Evolutionary conservation across 108 stramenopile species (phyloP).

Genomic region (Schizochytrium sp.): DNA sequence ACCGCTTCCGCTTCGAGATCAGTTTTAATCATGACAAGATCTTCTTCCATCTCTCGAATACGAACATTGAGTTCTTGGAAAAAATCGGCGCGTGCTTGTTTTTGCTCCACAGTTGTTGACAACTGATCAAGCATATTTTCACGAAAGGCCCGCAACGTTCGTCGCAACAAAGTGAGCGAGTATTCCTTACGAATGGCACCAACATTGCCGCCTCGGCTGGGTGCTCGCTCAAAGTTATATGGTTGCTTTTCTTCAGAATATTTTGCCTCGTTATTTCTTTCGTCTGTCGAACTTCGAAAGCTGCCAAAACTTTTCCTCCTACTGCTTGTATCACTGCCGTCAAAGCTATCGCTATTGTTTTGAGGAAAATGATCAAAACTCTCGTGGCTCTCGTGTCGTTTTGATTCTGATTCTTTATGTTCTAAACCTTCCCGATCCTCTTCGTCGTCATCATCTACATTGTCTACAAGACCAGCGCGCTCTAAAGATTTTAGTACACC

Average conservation of each 20-base stretch:
- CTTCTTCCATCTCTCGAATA: slow-evolving; percentile 31
- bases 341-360: neutral
- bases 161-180: neutral
- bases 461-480: neutral
- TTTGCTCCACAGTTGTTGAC: slow-evolving; percentile 55
- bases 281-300: too few relatives aligned
- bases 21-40: neutral
- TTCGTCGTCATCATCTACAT: neutral
- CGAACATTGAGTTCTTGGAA: slow-evolving; percentile 37
- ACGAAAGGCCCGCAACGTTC: neutral
- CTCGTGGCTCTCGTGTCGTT: too few relatives aligned
- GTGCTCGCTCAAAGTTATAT: neutral
- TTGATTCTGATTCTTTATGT: neutral
- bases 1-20: neutral
- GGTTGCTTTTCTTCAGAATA: neutral
- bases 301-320: too few relatives aligned
- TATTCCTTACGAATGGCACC: neutral
- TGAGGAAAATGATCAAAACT: neutral
- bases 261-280: too few relatives aligned
- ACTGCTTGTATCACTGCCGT: neutral
- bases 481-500: too few relatives aligned
- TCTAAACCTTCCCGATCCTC: neutral
- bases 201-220: neutral
- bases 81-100: slow-evolving; percentile 1
- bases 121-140: neutral